phyloP scores from a whole-genome alignment of 2,329 filamentous ascomycete species.

The Colletotrichum liaoningense region DNA sequence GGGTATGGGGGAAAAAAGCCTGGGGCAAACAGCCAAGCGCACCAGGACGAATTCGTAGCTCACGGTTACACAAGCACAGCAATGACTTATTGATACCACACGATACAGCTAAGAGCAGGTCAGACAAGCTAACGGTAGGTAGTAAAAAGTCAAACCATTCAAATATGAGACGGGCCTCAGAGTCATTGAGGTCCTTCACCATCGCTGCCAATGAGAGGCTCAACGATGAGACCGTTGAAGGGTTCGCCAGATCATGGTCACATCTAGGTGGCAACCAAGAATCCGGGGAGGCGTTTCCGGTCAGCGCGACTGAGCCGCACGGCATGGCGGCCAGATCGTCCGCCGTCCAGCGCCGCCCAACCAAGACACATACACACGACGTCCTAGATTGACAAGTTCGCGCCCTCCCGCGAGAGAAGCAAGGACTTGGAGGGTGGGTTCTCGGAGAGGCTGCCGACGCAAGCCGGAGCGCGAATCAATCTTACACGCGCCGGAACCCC shows the following conservation, averaged over 20 bases:
- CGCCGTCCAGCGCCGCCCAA: not conserved
- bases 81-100: not conserved
- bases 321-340: not conserved
- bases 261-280: not conserved
- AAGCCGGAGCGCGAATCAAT: not conserved
- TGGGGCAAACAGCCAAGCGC: not conserved
- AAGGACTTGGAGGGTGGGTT: not conserved
- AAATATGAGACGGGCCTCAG: not conserved
- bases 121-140: not conserved
- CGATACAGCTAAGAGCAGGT: not conserved
- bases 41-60: not conserved
- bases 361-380: not conserved
- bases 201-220: not conserved
- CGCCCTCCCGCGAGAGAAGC: not conserved
- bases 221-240: not conserved
- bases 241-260: too few relatives aligned
- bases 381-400: not conserved
- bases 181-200: not conserved
- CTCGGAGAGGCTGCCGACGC: not conserved
- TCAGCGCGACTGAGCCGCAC: not conserved
- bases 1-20: not conserved
- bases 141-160: not conserved
- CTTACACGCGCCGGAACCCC: not conserved
- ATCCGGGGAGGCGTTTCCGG: not conserved
- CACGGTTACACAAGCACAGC: not conserved